phyloP scores from a whole-genome alignment of 2,329 filamentous ascomycete species.

The Lojkania enalia region DNA sequence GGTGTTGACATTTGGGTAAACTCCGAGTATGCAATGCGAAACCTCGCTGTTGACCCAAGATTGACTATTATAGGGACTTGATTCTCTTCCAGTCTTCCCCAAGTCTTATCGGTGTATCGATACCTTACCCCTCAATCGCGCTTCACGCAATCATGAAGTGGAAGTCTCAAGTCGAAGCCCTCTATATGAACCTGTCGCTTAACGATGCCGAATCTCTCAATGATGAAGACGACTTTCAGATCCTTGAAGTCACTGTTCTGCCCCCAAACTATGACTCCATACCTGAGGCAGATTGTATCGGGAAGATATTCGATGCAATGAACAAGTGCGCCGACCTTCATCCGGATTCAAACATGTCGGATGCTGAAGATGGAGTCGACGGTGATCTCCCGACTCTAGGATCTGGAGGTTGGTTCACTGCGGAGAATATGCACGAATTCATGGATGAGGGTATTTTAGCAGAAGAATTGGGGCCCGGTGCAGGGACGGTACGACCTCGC shows the following conservation, averaged over 20 bases:
- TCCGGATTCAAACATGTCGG: conserved; percentile 66
- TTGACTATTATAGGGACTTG: conserved; percentile 51
- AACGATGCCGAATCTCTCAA: conserved; percentile 59
- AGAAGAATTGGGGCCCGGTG: conserved; percentile 40
- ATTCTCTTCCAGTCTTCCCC: conserved; percentile 63
- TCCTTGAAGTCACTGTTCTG: conserved; percentile 69
- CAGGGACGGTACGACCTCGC: conserved; percentile 41
- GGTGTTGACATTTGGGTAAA: conserved; percentile 54
- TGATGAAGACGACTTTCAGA: conserved; percentile 66
- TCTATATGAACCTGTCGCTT: conserved; percentile 44
- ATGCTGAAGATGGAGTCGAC: conserved; percentile 59
- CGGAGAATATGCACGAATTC: conserved; percentile 84
- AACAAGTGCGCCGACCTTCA: conserved; percentile 76
- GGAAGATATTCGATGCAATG: conserved; percentile 68
- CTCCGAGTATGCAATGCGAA: conserved; percentile 41
- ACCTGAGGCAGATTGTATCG: conserved; percentile 39
- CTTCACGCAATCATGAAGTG: conserved; percentile 74
- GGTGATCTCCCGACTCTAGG: conserved; percentile 64
- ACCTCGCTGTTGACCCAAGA: conserved; percentile 10
- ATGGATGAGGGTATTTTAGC: conserved; percentile 40
- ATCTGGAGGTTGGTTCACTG: conserved; percentile 83
- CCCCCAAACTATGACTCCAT: conserved; percentile 47
- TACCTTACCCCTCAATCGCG: conserved; percentile 74
- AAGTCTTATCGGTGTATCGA: conserved; percentile 63
- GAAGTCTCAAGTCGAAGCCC: conserved; percentile 35